A percentile compares a stretch with the other conserved stretches of the same genome.
Evolutionary conservation across 306 rosid genomes (phyloP).

Genomic region (Lablab purpureus): DNA sequence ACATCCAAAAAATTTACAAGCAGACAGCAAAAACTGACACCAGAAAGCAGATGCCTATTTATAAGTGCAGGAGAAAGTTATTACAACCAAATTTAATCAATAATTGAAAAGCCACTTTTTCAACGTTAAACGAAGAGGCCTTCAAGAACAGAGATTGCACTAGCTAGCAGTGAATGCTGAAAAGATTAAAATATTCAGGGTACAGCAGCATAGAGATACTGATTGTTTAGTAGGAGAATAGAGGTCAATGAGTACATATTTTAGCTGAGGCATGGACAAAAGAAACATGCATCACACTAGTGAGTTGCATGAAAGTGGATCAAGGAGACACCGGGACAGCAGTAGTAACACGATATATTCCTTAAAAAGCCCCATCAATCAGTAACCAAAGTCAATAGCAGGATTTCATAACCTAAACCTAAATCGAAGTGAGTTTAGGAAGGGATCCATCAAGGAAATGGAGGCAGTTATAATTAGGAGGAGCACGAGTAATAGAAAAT

Average conservation of each 20-base stretch:
- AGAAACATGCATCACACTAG: not conserved
- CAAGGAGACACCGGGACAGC: not conserved
- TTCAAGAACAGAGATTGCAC: not conserved
- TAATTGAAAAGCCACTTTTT: not conserved
- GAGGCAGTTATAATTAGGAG: not conserved
- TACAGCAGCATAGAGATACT: not conserved
- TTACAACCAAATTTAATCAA: constrained; percentile 10
- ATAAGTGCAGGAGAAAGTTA: not conserved
- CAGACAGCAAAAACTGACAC: not conserved
- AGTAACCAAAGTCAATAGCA: not conserved
- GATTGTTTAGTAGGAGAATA: constrained; percentile 3
- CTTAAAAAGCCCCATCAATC: constrained; percentile 17
- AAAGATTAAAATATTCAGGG: constrained; percentile 10
- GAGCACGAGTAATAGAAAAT: not conserved
- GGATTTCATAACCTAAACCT: constrained; percentile 23
- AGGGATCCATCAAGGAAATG: not conserved
- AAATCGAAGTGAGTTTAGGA: not conserved
- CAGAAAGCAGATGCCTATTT: not conserved
- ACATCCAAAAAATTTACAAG: not conserved
- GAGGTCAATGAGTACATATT: not conserved
- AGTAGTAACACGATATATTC: constrained; percentile 27
- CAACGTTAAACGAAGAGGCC: not conserved
- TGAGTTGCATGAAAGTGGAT: constrained; percentile 11
- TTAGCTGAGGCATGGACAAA: constrained; percentile 14
- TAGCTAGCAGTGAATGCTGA: not conserved